Conservation (phyloP, 1,139 yeast species). For the Magnusiomyces paraingens region DNA sequence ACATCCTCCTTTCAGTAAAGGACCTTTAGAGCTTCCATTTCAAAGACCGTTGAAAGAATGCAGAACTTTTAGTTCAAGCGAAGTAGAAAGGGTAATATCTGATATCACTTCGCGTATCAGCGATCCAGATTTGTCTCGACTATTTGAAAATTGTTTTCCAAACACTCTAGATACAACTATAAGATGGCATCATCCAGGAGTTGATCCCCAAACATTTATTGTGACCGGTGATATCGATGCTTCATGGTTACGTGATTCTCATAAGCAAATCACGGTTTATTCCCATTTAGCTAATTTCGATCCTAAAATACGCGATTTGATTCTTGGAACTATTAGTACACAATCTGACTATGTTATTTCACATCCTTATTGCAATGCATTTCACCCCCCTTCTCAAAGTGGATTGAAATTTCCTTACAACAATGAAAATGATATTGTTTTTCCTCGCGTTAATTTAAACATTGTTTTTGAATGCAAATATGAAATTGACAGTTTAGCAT, state of each 20-base stretch:
- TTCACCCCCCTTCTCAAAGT: constrained; percentile 73
- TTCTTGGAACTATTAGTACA: constrained; percentile 74
- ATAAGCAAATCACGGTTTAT: constrained; percentile 75
- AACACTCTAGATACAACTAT: constrained; percentile 86
- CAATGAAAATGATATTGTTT: constrained; percentile 58
- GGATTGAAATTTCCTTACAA: constrained; percentile 43
- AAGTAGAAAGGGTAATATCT: constrained; percentile 56
- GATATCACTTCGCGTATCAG: constrained; percentile 46
- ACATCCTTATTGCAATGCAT: constrained; percentile 84
- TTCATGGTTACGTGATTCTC: constrained; percentile 83
- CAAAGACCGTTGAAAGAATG: constrained; percentile 72
- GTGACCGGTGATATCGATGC: constrained; percentile 88
- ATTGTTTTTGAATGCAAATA: constrained; percentile 84
- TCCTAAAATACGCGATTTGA: constrained; percentile 42
- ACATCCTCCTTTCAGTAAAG: constrained; percentile 32
- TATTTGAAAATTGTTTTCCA: constrained; percentile 79
- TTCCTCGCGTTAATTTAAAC: constrained; percentile 62
- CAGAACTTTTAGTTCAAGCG: constrained; percentile 60
- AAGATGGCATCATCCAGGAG: constrained; percentile 51
- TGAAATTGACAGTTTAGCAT: constrained; percentile 80
- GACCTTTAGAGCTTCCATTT: constrained; percentile 47
- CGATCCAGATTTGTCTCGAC: constrained; percentile 62
- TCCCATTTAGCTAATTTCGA: constrained; percentile 53
- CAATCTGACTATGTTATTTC: constrained; percentile 57
- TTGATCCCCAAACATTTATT: constrained; percentile 46